phyloP scores from a whole-genome alignment of 345 rosid species.

The Syzygium grande region DNA sequence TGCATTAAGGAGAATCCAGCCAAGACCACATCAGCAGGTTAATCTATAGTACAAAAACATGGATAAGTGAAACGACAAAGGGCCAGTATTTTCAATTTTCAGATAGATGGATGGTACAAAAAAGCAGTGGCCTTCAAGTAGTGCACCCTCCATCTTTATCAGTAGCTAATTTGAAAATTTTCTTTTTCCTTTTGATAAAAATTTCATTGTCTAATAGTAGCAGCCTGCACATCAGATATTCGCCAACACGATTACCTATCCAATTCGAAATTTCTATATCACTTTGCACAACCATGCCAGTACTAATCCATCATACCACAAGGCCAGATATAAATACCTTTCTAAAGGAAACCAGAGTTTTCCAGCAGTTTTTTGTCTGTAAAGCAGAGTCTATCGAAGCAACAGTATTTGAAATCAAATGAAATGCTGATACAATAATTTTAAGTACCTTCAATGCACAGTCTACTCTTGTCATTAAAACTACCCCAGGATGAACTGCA shows the following conservation, averaged over 20 bases:
- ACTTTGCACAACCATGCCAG: not conserved
- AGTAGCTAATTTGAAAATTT: not conserved
- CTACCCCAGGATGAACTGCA: constrained; percentile 76
- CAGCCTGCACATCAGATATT: not conserved
- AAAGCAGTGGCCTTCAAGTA: not conserved
- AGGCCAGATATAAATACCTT: not conserved
- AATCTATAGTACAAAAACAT: not conserved
- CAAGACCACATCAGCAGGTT: not conserved
- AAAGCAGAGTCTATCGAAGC: not conserved
- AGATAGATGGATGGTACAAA: not conserved
- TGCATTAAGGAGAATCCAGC: not conserved
- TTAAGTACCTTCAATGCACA: constrained; percentile 75
- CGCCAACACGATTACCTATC: not conserved
- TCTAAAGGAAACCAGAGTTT: not conserved
- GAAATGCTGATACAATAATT: not conserved
- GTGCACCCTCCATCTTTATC: not conserved
- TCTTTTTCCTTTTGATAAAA: not conserved
- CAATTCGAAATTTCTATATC: not conserved
- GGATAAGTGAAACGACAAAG: not conserved
- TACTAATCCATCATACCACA: not conserved
- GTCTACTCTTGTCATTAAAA: constrained; percentile 88
- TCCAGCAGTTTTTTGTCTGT: not conserved
- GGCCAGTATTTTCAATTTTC: not conserved
- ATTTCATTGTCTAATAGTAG: not conserved
- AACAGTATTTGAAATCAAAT: not conserved